Base-by-base conservation (phyloP, 2,329 filamentous ascomycete genomes). In the Anthostomella pinea region DNA sequence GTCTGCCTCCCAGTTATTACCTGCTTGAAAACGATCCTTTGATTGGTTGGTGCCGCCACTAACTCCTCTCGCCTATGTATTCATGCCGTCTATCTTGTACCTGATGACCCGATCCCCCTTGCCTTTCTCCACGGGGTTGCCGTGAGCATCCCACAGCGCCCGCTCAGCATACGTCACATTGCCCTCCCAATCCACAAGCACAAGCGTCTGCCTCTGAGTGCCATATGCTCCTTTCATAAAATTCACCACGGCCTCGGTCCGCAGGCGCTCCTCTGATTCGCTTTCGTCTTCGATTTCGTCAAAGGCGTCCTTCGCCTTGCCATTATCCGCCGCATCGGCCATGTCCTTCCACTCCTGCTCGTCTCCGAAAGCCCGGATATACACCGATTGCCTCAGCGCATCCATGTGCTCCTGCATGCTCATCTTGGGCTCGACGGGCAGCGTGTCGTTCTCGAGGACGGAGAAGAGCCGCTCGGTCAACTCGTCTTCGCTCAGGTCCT, bases 161-260 rank as follows among this genome's bases (percentile, higher is more conserved):
- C 79, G 65, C 60, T 83, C 79, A 19, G 68, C 67, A 49, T 75
- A 79, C 0, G 70, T 74, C 13, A 80, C 75, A 22, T 77, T 77
- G 3, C 79, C 79, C 3, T 81, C 68, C 73, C 75, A 79, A 48
- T 81, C 77, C 6, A 83, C 73, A 28, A 82, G 59, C 10, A 83
- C 59, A 10, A 82, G 63, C 0, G 79, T 83, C 62, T 83, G 79
- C 23, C 79, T 63, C 59, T 83, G 79, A 5, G 79, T 83, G 4
- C 79, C 79, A 49, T 83, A 83, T 45, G 79, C 63, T 2, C 79
- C 79, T 5, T 69, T 75, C 53, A 75, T 72, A 46, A 77, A 79
- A 2, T 59, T 67, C 37, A 45, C 56, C 20, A 54, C 51, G 6
- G 61, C 52, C 11, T 68, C 66, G 2, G 69, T 67, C 17, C 60